Percentiles rank a stretch among this genome's conserved stretches.
Evolutionary conservation across 73 alveolate species (phyloP).

Genomic region (Loxodes magnus): DNA sequence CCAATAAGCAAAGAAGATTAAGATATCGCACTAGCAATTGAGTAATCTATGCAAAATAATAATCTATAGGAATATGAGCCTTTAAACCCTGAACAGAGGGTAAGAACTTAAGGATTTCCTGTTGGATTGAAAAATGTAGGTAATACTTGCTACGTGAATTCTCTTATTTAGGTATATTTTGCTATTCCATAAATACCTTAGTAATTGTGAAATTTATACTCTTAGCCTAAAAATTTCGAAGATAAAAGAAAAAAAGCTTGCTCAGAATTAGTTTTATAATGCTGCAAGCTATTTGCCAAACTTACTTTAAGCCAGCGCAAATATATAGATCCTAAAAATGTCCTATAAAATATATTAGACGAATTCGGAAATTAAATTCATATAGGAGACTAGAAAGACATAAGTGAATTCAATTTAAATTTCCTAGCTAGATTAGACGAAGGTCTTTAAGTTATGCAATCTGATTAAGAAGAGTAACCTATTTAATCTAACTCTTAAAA

Average conservation of each 20-base stretch:
- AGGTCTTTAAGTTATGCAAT: constrained; percentile 19
- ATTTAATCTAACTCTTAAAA: neutral
- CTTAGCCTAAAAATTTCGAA: constrained; percentile 16
- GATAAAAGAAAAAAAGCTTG: constrained; percentile 20
- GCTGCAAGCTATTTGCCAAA: constrained; percentile 33
- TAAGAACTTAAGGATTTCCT: constrained; percentile 38
- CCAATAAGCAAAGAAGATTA: no score
- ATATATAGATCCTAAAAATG: constrained; percentile 60
- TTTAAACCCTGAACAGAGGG: constrained; percentile 39
- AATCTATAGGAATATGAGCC: no score
- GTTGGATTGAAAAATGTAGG: constrained; percentile 75
- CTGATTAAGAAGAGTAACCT: neutral
- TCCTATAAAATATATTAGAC: constrained; percentile 42
- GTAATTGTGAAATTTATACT: constrained; percentile 31
- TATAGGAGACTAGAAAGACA: constrained; percentile 71
- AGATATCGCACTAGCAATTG: no score
- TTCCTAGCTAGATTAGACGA: constrained; percentile 59
- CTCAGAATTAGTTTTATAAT: constrained; percentile 23
- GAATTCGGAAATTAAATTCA: constrained; percentile 52
- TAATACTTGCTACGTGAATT: constrained; percentile 74
- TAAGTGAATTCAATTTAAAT: constrained; percentile 69
- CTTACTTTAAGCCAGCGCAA: constrained; percentile 47
- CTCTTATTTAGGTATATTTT: constrained; percentile 56
- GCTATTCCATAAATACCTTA: constrained; percentile 43
- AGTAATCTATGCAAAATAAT: no score